phyloP scores from a whole-genome alignment of 164 flowering plant species.

The Litsea cubeba region DNA sequence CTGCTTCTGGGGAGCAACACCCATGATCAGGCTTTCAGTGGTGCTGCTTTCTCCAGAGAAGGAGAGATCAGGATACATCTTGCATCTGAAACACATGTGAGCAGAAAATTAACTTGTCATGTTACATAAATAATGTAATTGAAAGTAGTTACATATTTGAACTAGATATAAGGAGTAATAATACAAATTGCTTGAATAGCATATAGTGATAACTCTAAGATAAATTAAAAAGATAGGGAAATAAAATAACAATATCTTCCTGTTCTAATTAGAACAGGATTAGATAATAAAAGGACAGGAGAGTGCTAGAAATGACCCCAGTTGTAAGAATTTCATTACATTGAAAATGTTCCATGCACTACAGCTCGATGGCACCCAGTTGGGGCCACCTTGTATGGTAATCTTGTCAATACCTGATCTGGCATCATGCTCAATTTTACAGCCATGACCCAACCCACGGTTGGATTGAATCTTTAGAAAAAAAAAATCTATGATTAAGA shows the following conservation, averaged over 20 bases:
- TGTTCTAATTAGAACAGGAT: neutral
- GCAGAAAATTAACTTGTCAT: neutral
- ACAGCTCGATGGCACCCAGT: too few species aligned
- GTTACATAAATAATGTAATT: neutral
- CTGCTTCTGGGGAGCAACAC: constrained; percentile 41
- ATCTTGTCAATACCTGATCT: too few species aligned
- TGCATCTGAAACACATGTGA: constrained; percentile 36
- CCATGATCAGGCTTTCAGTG: constrained; percentile 32
- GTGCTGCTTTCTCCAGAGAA: constrained; percentile 30
- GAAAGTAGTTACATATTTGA: neutral
- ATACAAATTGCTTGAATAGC: neutral
- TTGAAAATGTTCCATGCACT: too few species aligned
- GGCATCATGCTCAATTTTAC: too few species aligned
- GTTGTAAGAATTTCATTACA: too few species aligned
- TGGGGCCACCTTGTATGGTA: too few species aligned
- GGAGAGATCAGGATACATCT: constrained; percentile 44
- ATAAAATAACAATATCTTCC: neutral
- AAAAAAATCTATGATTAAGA: too few species aligned
- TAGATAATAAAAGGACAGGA: neutral
- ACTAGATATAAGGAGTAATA: neutral
- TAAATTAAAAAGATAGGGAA: neutral
- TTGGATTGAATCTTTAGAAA: too few species aligned
- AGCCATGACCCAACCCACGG: too few species aligned
- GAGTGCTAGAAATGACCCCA: too few species aligned
- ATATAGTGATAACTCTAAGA: too few species aligned